phyloP scores from a whole-genome alignment of 345 rosid genomes.

The rapeseed (Brassica napus) region DNA sequence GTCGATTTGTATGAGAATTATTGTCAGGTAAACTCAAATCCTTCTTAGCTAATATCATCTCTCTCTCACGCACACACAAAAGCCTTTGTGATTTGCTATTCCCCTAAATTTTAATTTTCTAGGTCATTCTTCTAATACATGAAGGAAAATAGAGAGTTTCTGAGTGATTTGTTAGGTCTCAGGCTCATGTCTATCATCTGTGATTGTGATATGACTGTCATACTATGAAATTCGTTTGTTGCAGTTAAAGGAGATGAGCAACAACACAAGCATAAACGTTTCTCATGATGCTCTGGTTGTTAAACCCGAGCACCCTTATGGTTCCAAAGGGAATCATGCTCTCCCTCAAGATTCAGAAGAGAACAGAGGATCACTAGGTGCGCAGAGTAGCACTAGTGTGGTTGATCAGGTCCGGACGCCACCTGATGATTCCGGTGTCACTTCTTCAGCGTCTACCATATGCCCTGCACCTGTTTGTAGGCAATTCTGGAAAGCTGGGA shows the following conservation, averaged over 20 bases:
- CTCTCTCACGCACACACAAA: not conserved
- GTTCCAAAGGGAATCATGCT: constrained; percentile 27
- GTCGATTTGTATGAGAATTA: constrained; percentile 16
- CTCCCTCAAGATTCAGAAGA: constrained; percentile 57
- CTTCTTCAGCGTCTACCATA: constrained; percentile 49
- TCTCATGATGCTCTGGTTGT: constrained; percentile 43
- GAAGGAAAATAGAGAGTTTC: not conserved
- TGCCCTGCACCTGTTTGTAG: constrained; percentile 77
- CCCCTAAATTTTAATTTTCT: constrained; percentile 11
- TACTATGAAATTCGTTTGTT: constrained; percentile 20
- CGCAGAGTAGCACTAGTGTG: constrained; percentile 57
- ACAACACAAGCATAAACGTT: constrained; percentile 36
- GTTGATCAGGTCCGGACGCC: constrained; percentile 76
- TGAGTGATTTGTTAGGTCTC: not conserved
- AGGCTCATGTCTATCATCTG: not conserved
- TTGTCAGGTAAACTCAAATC: constrained; percentile 16
- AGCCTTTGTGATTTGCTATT: constrained; percentile 8
- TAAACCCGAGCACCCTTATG: constrained; percentile 52
- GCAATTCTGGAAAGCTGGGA: constrained; percentile 97
- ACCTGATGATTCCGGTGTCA: constrained; percentile 63
- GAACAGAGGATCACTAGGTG: constrained; percentile 55
- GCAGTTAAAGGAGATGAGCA: constrained; percentile 43
- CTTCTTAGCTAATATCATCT: constrained; percentile 3
- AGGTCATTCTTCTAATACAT: not conserved
- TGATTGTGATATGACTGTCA: constrained; percentile 7